Base-by-base conservation (phyloP, 163 green algal species). In the Prototheca wickerhamii region DNA sequence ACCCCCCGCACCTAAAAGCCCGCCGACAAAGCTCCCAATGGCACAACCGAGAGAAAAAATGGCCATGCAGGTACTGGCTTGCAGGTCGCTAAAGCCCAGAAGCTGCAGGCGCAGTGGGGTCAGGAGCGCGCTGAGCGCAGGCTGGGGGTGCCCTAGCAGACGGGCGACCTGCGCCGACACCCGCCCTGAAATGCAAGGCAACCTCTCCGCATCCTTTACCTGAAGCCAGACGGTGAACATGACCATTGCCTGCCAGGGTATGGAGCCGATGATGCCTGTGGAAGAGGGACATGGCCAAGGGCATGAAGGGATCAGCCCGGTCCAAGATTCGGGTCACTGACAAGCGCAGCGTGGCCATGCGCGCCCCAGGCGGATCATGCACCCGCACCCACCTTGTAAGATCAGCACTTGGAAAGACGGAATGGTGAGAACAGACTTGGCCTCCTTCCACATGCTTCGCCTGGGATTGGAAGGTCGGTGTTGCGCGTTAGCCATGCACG, bases 171-270 rank as follows among this genome's bases (percentile, higher is more conserved):
- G n/a, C n/a, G n/a, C n/a, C n/a, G n/a, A n/a, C n/a, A n/a, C n/a
- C n/a, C n/a, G n/a, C n/a, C n/a, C n/a, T n/a, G n/a, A n/a, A n/a
- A n/a, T n/a, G n/a, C n/a, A n/a, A 58, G 10, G 7, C 25, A 58
- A 5, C 51, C 18, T 54, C 17, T 25, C 20, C 46, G 17, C 10
- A 20, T 35, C 20, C 12, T 23, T 8, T 28, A 64, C 51, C 71
- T 85, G 78, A 61, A 94, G 67, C 72, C 80, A 95, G 2, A 92
- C 64, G 0, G 86, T 92, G 63, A 91, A 84, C 68, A 88, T 89
- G 2, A 82, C 78, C 77, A 93, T 84, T 12, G 86, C 88, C 33
- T 85, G 75, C 88, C 88, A 95, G 32, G 88, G 88, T 4, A 84
- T 82, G 58, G 67, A 82, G 49, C 88, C 88, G 4, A 93, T 76